phyloP scores from a whole-genome alignment of 2,329 filamentous ascomycete species.

The Diaporthe longicolla region DNA sequence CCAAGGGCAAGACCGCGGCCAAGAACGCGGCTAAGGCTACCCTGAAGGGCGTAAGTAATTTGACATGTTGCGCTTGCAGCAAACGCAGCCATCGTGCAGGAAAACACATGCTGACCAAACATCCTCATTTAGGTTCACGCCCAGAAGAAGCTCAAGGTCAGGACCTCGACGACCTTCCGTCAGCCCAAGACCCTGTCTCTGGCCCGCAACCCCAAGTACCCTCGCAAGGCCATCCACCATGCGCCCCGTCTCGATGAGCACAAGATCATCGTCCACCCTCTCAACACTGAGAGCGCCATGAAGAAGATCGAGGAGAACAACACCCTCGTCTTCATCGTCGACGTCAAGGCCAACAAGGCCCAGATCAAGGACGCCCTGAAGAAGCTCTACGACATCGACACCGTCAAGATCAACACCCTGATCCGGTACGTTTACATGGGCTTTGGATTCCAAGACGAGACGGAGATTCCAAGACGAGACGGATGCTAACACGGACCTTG shows the following conservation, averaged over 20 bases:
- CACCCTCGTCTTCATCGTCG: constrained; percentile 97
- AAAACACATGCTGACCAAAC: constrained; percentile 43
- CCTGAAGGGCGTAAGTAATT: constrained; percentile 88
- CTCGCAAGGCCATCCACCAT: constrained; percentile 93
- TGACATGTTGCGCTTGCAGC: not conserved
- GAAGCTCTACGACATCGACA: constrained; percentile 99
- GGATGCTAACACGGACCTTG: constrained; percentile 41
- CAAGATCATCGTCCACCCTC: constrained; percentile 97
- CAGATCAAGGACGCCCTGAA: constrained; percentile 99
- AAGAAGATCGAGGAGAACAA: constrained; percentile 99
- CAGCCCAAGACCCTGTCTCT: constrained; percentile 95
- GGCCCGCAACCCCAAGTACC: constrained; percentile 93
- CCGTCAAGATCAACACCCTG: constrained; percentile 99
- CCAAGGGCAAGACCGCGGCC: constrained; percentile 79
- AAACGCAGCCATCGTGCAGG: not conserved
- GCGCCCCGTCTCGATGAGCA: constrained; percentile 94
- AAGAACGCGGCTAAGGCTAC: constrained; percentile 95
- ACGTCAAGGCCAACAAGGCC: constrained; percentile 98
- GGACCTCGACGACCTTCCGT: constrained; percentile 95
- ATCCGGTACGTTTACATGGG: constrained; percentile 78
- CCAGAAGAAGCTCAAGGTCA: constrained; percentile 94
- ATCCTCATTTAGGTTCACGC: constrained; percentile 60
- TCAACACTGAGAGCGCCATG: constrained; percentile 99
- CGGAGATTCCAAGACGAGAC: too few relatives aligned
- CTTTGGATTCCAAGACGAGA: not conserved